phyloP scores from a whole-genome alignment of 148 eudicot species.

The Rhododendron ovatum region DNA sequence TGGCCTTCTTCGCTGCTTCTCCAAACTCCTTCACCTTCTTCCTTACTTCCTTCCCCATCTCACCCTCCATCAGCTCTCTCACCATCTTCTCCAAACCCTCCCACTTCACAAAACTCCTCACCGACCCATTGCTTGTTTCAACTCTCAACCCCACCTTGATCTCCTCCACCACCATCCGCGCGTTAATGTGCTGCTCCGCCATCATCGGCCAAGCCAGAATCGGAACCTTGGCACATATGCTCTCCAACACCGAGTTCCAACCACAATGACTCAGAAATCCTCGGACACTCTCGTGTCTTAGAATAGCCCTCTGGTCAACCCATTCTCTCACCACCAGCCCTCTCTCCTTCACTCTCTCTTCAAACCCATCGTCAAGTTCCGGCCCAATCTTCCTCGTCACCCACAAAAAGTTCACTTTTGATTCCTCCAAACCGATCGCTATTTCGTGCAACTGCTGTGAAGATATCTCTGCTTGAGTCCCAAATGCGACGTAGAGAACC shows the following conservation, averaged over 20 bases:
- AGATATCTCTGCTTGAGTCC: conserved; percentile 15
- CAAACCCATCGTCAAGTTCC: not conserved
- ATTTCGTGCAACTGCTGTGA: not conserved
- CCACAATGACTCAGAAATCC: not conserved
- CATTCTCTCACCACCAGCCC: not conserved
- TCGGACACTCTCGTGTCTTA: not conserved
- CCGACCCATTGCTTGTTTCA: conserved; percentile 43
- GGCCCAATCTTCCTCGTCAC: not conserved
- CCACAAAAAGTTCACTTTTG: not conserved
- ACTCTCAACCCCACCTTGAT: conserved; percentile 54
- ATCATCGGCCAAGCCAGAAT: not conserved
- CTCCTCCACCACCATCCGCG: conserved; percentile 64
- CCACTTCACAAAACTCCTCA: conserved; percentile 50
- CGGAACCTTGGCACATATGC: not conserved
- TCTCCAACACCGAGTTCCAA: not conserved
- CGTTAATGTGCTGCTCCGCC: conserved; percentile 32
- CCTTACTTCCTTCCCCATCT: conserved; percentile 40
- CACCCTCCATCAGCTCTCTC: conserved; percentile 57
- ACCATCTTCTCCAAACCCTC: conserved; percentile 40
- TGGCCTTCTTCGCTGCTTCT: conserved; percentile 36
- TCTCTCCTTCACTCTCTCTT: not conserved
- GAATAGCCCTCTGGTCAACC: not conserved
- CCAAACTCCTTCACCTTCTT: conserved; percentile 38
- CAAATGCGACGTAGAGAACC: conserved; percentile 67
- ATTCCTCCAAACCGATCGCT: not conserved